Evolutionary conservation across 2,329 filamentous ascomycete species (phyloP), one percentile per base, ranked within the genome.

Genomic region (Aspergillus sp.): DNA sequence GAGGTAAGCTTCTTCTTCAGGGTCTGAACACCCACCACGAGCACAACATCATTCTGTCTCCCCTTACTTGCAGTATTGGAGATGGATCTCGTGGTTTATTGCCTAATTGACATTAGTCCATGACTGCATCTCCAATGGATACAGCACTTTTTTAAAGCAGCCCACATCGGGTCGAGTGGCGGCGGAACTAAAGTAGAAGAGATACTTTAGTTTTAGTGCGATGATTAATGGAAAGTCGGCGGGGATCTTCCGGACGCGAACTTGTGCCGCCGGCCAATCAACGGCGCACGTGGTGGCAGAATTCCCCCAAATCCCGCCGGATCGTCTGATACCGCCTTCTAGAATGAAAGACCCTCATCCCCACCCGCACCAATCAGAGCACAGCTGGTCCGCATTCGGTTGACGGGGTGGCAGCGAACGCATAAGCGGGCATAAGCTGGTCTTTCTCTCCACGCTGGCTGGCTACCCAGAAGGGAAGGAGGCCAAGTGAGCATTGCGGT

Each of bases 211-310:
- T 30, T 51, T 10, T 52, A 36, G 52, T 57, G 61, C 47, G 53
- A 23, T 51, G 51, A 63, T 25, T 44, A 21, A 27, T 27, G 25
- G 25, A 8, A 27, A 23, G 41, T 23, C 19, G 41, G 41, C 41
- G 58, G 57, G 21, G 44, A 41, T 41, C 5, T 47, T 55, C 41
- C 53, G 39, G 27, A 21, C 36, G 17, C 32, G 19, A 30, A 41
- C 63, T 61, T 54, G 54, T 41, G 19, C 62, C 62, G 56, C 25
- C 30, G 64, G n/a, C 71, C 71, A 74, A 74, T 73, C 25, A 71
- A 54, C 15, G 3, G 3, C n/a, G 64, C 71, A 74, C 71, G 71
- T 73, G 71, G 62, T 23, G 68, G 71, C 71, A 73, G 68, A 71
- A 72, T 68, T n/a, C 1, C 42, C 23, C 23, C 27, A 30, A 71